A percentile compares a stretch with the other conserved stretches of the same genome.
Evolutionary conservation across 768 basidiomycete genomes (phyloP).

Genomic region (Crassisporium funariophilum): DNA sequence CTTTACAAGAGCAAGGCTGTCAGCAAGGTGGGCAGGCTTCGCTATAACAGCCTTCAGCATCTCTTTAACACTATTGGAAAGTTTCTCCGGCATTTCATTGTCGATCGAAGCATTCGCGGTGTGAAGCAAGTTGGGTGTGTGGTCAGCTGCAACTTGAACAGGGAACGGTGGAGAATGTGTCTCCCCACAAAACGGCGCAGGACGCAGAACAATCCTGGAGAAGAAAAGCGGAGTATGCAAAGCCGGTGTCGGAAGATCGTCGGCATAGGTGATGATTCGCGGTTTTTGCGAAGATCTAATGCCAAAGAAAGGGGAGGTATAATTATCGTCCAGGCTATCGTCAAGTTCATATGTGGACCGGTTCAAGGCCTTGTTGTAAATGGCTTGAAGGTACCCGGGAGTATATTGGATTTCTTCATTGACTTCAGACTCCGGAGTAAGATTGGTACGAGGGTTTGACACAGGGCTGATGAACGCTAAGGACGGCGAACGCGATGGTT

Average conservation of each 20-base stretch:
- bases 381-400: not conserved
- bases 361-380: too few relatives aligned
- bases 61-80: too few relatives aligned
- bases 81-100: too few relatives aligned
- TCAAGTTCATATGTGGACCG: too few relatives aligned
- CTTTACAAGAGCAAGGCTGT: too few relatives aligned
- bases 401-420: not conserved
- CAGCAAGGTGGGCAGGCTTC: too few relatives aligned
- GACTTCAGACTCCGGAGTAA: too few relatives aligned
- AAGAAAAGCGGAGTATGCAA: constrained; percentile 11
- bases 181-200: not conserved
- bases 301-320: not conserved
- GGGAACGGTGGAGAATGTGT: not conserved
- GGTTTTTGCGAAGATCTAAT: not conserved
- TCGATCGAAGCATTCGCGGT: too few relatives aligned
- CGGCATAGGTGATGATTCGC: constrained; percentile 3
- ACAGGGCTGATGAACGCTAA: not conserved
- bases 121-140: too few relatives aligned
- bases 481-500: not conserved
- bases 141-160: not conserved
- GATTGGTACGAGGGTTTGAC: too few relatives aligned
- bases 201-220: constrained; percentile 3
- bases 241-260: not conserved
- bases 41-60: too few relatives aligned
- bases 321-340: too few relatives aligned